phyloP scores from a whole-genome alignment of 2,329 filamentous ascomycete species.

The Teratosphaeria epicoccoides region DNA sequence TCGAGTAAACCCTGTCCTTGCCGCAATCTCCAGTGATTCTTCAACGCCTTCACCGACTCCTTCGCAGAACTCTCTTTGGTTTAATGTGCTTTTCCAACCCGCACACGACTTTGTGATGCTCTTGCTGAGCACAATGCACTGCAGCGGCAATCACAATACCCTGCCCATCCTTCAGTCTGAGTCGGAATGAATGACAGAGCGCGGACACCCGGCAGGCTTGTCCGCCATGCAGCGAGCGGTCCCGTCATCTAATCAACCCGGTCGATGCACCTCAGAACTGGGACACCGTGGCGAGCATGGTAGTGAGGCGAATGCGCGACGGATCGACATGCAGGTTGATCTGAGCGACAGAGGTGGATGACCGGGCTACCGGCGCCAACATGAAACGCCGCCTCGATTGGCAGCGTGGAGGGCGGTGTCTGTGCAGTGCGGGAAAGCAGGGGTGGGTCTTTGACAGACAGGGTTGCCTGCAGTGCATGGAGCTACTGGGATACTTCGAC shows the following conservation, averaged over 20 bases:
- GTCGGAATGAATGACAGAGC: background rate
- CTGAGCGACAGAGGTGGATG: background rate
- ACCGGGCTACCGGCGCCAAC: background rate
- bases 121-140: background rate
- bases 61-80: background rate
- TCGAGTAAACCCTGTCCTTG: background rate
- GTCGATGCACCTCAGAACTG: background rate
- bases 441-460: background rate
- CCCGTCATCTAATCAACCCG: background rate
- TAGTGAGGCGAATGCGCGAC: slow-evolving; percentile 2
- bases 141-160: background rate
- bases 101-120: background rate
- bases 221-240: background rate
- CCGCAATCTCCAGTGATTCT: background rate
- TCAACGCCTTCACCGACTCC: background rate
- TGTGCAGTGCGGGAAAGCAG: background rate
- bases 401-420: background rate
- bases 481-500: background rate
- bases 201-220: background rate
- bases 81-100: too few species aligned
- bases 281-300: background rate
- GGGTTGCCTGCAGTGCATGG: background rate
- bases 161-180: background rate
- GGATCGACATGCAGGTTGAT: background rate
- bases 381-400: background rate